A percentile compares a stretch with the other conserved stretches of the same genome.
Conservation (phyloP, 1,284 basidiomycete genomes). For the Erythrobasidium hasegawianum region DNA sequence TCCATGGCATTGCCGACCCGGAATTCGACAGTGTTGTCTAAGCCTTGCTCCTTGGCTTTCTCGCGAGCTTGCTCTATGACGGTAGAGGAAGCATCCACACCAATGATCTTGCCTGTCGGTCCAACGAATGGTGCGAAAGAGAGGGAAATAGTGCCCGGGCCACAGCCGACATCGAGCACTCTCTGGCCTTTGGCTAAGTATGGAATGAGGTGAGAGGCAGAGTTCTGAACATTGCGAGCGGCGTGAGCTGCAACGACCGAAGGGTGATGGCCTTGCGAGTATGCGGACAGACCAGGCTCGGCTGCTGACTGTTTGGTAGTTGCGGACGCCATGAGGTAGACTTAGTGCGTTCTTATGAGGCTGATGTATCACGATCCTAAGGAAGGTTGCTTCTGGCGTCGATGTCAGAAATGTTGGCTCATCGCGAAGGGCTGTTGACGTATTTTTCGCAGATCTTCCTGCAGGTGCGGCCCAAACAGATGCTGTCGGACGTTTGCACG, state of each 20-base stretch:
- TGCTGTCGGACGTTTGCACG: no score
- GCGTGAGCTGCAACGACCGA: slow-evolving; percentile 13
- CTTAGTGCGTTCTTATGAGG: no score
- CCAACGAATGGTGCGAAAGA: slow-evolving; percentile 33
- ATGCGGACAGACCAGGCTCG: neutral
- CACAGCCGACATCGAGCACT: slow-evolving; percentile 40
- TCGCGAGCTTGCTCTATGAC: slow-evolving; percentile 31
- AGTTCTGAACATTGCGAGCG: slow-evolving; percentile 22
- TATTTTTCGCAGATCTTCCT: no score
- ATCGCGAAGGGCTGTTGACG: no score
- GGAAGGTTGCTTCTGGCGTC: no score
- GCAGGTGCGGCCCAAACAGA: no score
- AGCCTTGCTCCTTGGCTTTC: neutral
- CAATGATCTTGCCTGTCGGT: slow-evolving; percentile 32
- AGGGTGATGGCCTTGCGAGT: slow-evolving; percentile 19
- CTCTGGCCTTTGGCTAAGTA: slow-evolving; percentile 12
- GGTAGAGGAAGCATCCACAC: slow-evolving; percentile 36
- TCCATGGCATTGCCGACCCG: slow-evolving; percentile 34
- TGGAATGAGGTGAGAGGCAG: slow-evolving; percentile 22
- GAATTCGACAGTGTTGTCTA: slow-evolving; percentile 35
- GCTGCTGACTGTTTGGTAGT: no score
- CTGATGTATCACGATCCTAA: no score
- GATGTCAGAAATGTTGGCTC: no score
- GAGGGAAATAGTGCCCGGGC: slow-evolving; percentile 42
- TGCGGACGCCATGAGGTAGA: no score